Conservation (phyloP, 2,329 filamentous ascomycete species). For the Pseudogymnoascus sp. region DNA sequence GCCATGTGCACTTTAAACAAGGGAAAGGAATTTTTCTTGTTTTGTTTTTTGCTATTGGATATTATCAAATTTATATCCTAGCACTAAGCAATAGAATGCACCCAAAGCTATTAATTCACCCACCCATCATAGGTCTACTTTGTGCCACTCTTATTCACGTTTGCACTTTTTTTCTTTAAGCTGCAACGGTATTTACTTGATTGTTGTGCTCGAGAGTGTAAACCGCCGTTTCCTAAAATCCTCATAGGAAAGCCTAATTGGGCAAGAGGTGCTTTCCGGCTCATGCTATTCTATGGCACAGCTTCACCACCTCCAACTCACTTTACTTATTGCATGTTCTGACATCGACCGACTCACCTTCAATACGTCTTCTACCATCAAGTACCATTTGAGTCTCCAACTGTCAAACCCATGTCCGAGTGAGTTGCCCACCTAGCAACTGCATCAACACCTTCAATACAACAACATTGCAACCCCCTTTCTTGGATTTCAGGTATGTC, state of each 20-base stretch:
- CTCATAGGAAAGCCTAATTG: neutral
- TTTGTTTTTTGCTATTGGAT: neutral
- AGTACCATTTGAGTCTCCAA: neutral
- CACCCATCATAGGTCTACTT: neutral
- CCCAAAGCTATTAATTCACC: neutral
- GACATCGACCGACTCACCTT: neutral
- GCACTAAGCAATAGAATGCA: neutral
- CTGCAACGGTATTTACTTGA: neutral
- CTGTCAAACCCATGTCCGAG: neutral
- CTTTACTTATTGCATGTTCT: neutral
- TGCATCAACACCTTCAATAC: neutral
- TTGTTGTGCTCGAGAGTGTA: neutral
- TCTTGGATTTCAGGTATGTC: too few relatives aligned
- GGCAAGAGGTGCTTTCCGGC: neutral
- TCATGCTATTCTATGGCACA: neutral
- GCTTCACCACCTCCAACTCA: neutral
- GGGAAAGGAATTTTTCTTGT: neutral
- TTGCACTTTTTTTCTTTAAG: neutral
- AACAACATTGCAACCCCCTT: neutral
- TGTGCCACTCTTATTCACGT: neutral
- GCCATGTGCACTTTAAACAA: neutral
- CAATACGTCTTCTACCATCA: neutral
- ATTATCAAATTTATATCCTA: neutral
- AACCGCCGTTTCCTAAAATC: neutral
- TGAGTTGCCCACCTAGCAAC: neutral